Percentiles rank a stretch among this genome's conserved stretches.
Evolutionary conservation across 164 flowering plant genomes (phyloP).

Genomic region (Nelumbo lutea): DNA sequence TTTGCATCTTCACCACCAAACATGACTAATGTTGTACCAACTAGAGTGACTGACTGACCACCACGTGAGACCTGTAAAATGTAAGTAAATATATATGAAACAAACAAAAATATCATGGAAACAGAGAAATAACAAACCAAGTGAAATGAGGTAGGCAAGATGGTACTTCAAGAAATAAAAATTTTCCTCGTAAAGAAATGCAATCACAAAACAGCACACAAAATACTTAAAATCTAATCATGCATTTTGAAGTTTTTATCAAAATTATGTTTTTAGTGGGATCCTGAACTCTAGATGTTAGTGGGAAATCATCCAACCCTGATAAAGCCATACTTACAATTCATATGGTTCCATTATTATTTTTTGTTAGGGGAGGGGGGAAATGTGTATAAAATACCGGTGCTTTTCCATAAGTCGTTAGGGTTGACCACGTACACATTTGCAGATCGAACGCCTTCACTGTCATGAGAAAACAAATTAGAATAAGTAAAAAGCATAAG

Average conservation of each 20-base stretch:
- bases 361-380: background rate
- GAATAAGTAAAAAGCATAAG: conserved; percentile 1
- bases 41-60: conserved; percentile 90
- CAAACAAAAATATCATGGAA: background rate
- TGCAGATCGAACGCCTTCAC: conserved; percentile 86
- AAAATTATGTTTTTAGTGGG: background rate
- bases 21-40: conserved; percentile 79
- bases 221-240: background rate
- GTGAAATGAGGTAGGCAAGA: no score
- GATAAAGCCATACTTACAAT: background rate
- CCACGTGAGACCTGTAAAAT: conserved; percentile 80
- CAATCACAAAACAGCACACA: background rate
- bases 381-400: conserved; percentile 49
- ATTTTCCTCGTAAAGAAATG: background rate
- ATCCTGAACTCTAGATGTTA: background rate
- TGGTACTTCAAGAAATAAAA: background rate
- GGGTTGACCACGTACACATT: conserved; percentile 65
- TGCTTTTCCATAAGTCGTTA: conserved; percentile 90
- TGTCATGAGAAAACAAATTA: conserved; percentile 34
- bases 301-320: background rate
- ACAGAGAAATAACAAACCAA: background rate
- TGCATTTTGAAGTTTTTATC: background rate
- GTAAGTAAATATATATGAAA: conserved; percentile 4
- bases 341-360: background rate
- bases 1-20: conserved; percentile 99